Percentiles rank a stretch among this genome's conserved stretches.
Evolutionary conservation across 164 flowering plant genomes (phyloP).

Genomic region (Aristolochia contorta): DNA sequence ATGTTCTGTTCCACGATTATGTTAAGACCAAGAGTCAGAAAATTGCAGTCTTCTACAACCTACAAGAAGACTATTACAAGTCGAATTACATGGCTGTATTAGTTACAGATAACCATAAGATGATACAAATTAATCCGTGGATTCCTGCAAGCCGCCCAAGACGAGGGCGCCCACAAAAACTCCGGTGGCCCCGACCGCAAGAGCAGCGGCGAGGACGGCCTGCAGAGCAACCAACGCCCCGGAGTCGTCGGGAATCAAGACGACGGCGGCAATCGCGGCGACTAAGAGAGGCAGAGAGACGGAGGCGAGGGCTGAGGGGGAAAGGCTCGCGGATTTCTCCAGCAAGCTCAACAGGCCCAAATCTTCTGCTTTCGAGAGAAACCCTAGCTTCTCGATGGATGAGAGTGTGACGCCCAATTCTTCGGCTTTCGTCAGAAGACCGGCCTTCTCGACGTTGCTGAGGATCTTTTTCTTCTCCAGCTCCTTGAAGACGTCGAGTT

Average conservation of each 20-base stretch:
- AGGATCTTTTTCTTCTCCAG: constrained; percentile 70
- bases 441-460: constrained; percentile 78
- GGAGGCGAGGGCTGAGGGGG: constrained; percentile 69
- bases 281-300: constrained; percentile 55
- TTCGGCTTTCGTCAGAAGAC: constrained; percentile 78
- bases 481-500: constrained; percentile 81
- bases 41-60: no score
- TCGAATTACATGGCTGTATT: no score
- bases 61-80: no score
- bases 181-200: constrained; percentile 47
- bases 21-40: background rate
- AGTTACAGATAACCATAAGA: no score
- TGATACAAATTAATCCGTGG: constrained; percentile 31
- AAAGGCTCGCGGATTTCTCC: constrained; percentile 42
- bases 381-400: constrained; percentile 72
- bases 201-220: constrained; percentile 45
- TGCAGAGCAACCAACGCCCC: constrained; percentile 54
- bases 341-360: constrained; percentile 72
- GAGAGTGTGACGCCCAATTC: constrained; percentile 71
- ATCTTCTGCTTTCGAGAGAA: constrained; percentile 83
- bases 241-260: constrained; percentile 81
- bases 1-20: background rate
- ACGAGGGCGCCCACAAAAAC: constrained; percentile 73
- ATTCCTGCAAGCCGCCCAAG: constrained; percentile 75
- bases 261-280: constrained; percentile 53